These are phyloP conservation scores for Globisporangium irregulare DNA, from an alignment of 352 stramenopile genomes.

Conservation along the genomic window DNA sequence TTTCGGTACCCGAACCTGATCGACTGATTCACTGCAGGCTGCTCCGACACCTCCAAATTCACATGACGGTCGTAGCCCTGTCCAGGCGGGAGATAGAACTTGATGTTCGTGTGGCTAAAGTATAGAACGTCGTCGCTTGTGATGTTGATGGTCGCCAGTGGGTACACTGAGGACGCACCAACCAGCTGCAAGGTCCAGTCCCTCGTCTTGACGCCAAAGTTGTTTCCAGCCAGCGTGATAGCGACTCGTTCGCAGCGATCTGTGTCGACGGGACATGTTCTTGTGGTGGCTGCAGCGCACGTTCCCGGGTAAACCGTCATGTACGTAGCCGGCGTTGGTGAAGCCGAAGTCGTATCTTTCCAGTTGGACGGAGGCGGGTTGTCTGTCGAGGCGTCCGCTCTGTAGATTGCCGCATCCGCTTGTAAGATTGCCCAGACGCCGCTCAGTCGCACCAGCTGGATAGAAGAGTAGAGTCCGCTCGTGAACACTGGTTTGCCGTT, in stretches of 20 bases:
- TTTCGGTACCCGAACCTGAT: constrained; percentile 43
- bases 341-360: constrained; percentile 24
- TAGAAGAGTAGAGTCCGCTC: constrained; percentile 14
- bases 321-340: constrained; percentile 9
- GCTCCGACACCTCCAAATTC: constrained; percentile 32
- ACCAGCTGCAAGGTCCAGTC: constrained; percentile 47
- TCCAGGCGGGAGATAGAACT: constrained; percentile 48
- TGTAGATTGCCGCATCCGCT: constrained; percentile 24
- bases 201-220: constrained; percentile 40
- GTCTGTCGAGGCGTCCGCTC: constrained; percentile 18
- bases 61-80: constrained; percentile 43
- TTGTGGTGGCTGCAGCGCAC: constrained; percentile 25
- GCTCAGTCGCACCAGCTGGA: constrained; percentile 33
- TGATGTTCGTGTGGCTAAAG: constrained; percentile 58
- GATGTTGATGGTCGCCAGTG: constrained; percentile 31
- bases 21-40: constrained; percentile 28
- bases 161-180: constrained; percentile 8
- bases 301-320: constrained; percentile 40
- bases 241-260: constrained; percentile 43
- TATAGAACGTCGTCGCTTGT: constrained; percentile 38
- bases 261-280: constrained; percentile 35
- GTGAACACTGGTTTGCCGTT: constrained; percentile 40
- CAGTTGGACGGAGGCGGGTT: constrained; percentile 33
- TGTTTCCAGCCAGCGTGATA: constrained; percentile 45
- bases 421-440: constrained; percentile 37